Evolutionary conservation across 371 early-diverging fungal genomes (phyloP).

Genomic region (Mucor racemosus): DNA sequence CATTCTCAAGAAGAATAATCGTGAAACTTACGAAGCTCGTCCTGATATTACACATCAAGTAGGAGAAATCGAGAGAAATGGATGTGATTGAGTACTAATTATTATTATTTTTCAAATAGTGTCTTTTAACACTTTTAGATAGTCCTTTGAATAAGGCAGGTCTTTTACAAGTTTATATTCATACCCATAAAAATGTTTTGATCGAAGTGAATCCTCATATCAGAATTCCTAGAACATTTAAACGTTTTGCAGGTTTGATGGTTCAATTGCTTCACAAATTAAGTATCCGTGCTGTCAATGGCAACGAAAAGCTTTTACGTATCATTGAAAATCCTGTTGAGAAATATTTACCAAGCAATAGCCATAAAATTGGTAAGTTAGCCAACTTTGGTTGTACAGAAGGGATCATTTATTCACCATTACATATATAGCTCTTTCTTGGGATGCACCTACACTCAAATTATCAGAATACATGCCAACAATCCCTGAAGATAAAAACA

Average conservation of each 20-base stretch:
- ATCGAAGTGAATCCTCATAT: constrained; percentile 98
- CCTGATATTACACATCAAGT: constrained; percentile 98
- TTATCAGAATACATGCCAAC: constrained; percentile 80
- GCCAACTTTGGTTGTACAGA: neutral
- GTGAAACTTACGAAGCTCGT: constrained; percentile 84
- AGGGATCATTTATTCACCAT: neutral
- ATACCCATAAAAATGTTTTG: constrained; percentile 92
- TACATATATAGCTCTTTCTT: constrained; percentile 75
- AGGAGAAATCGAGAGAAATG: constrained; percentile 10
- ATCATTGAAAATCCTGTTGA: constrained; percentile 97
- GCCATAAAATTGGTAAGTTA: constrained; percentile 80
- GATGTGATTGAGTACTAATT: neutral
- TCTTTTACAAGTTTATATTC: constrained; percentile 92
- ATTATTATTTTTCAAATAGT: constrained; percentile 62
- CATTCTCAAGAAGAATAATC: constrained; percentile 82
- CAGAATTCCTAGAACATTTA: constrained; percentile 98
- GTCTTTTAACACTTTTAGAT: constrained; percentile 95
- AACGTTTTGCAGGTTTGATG: constrained; percentile 97
- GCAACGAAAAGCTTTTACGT: constrained; percentile 91
- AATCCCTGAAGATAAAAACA: constrained; percentile 77
- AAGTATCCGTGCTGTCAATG: constrained; percentile 90
- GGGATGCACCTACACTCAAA: constrained; percentile 90
- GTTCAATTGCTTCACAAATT: constrained; percentile 97
- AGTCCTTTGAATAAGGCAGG: constrained; percentile 98
- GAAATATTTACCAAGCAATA: constrained; percentile 92